These are phyloP conservation scores for Pseudogymnoascus verrucosus DNA, from an alignment of 2,329 filamentous ascomycete genomes.

Conservation along the genomic window DNA sequence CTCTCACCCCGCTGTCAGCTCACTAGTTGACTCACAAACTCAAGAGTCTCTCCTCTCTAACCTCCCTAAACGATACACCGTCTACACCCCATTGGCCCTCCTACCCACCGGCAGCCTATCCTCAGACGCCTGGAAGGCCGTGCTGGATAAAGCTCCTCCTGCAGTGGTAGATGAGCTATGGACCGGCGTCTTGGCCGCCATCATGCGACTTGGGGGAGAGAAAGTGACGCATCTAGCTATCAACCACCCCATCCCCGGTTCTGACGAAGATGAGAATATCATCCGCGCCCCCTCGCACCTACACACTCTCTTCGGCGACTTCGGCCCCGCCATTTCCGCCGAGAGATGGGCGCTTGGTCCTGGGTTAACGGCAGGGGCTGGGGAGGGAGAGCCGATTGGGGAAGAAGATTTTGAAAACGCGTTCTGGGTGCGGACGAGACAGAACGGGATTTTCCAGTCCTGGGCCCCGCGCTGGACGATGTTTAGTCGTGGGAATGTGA, in stretches of 20 bases:
- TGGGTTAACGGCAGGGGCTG: background rate
- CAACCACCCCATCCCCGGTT: slow-evolving; percentile 51
- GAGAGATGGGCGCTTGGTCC: slow-evolving; percentile 11
- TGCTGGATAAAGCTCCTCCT: slow-evolving; percentile 21
- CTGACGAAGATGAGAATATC: slow-evolving; percentile 48
- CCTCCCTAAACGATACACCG: slow-evolving; percentile 47
- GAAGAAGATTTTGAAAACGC: slow-evolving; percentile 53
- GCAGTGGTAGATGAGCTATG: slow-evolving; percentile 35
- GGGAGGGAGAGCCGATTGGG: slow-evolving; percentile 25
- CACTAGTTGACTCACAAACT: background rate
- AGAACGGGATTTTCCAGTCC: slow-evolving; percentile 72
- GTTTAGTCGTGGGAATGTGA: slow-evolving; percentile 87
- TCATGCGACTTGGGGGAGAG: slow-evolving; percentile 33
- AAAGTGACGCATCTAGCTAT: slow-evolving; percentile 50
- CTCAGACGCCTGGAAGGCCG: slow-evolving; percentile 31
- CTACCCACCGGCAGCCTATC: slow-evolving; percentile 52
- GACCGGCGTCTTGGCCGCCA: slow-evolving; percentile 37
- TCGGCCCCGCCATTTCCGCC: slow-evolving; percentile 44
- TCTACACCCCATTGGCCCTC: slow-evolving; percentile 54
- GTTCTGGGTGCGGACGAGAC: slow-evolving; percentile 71
- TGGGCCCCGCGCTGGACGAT: slow-evolving; percentile 91
- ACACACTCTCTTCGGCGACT: slow-evolving; percentile 63
- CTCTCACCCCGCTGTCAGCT: background rate
- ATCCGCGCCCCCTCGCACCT: slow-evolving; percentile 67
- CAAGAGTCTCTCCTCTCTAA: background rate